phyloP scores from a whole-genome alignment of 2,329 filamentous ascomycete genomes.

The Rutstroemia sydowiana region DNA sequence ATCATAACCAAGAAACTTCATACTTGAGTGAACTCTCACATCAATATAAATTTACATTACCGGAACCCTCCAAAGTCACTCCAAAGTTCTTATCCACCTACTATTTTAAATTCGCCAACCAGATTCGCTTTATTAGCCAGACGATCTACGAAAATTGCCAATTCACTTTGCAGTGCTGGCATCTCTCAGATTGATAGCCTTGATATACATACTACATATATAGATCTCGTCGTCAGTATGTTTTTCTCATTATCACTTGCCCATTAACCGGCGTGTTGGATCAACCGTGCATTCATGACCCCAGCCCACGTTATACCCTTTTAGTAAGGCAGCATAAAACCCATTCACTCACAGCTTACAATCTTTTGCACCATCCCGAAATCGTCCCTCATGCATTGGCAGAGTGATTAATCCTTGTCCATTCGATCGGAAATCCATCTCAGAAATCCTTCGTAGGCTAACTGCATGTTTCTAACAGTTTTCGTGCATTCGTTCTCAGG shows the following conservation, averaged over 20 bases:
- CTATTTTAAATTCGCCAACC: background rate
- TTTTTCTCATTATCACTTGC: background rate
- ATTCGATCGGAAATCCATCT: constrained; percentile 5
- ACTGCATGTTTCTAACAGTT: constrained; percentile 11
- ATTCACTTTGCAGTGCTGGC: background rate
- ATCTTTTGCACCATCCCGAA: constrained; percentile 2
- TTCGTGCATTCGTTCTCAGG: constrained; percentile 9
- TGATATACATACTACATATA: background rate
- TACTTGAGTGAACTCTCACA: constrained; percentile 2
- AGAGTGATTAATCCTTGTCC: constrained; percentile 3
- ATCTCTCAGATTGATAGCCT: background rate
- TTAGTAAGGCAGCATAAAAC: constrained; percentile 7
- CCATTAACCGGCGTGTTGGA: constrained; percentile 14
- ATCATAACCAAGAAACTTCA: background rate
- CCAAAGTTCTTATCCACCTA: background rate
- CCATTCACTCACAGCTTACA: background rate
- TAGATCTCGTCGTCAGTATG: constrained; percentile 4
- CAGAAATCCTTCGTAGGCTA: constrained; percentile 8
- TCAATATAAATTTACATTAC: constrained; percentile 6
- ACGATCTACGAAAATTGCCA: background rate
- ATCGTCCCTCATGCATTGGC: constrained; percentile 7
- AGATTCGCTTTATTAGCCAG: background rate
- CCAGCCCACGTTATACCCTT: constrained; percentile 12
- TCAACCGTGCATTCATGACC: constrained; percentile 12
- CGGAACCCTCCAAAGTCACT: background rate